These are phyloP conservation scores for Onygena corvina DNA, from an alignment of 2,329 filamentous ascomycete genomes.

Conservation along the genomic window DNA sequence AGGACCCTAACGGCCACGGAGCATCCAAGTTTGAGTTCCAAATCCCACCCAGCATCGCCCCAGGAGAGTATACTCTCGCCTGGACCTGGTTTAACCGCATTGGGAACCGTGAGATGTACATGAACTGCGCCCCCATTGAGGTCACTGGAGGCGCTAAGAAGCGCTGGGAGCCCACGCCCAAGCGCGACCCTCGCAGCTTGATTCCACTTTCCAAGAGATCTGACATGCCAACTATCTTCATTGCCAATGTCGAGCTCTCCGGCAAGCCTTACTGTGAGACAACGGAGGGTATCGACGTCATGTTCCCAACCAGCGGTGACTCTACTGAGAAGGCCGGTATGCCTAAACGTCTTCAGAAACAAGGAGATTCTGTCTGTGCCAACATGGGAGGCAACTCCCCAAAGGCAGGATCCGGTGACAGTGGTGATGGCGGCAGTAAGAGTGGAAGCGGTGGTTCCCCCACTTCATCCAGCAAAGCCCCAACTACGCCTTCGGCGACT, in stretches of 20 bases:
- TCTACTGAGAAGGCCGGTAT: conserved; percentile 42
- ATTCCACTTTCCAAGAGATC: conserved; percentile 42
- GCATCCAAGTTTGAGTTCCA: conserved; percentile 55
- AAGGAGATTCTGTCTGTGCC: conserved; percentile 22
- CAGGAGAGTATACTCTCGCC: conserved; percentile 67
- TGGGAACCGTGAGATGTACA: conserved; percentile 93
- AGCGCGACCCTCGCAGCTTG: conserved; percentile 9
- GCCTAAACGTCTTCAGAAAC: conserved; percentile 25
- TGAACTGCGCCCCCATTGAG: conserved; percentile 76
- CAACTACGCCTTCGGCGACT: conserved; percentile 11
- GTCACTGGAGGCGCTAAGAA: conserved; percentile 43
- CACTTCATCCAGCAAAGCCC: conserved; percentile 10
- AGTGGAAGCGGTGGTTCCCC: conserved; percentile 15
- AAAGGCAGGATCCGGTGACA: conserved; percentile 22
- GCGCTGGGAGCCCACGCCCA: conserved; percentile 20
- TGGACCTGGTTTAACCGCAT: conserved; percentile 94
- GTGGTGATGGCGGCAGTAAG: conserved; percentile 16
- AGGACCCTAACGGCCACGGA: conserved; percentile 33
- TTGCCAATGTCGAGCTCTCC: conserved; percentile 50
- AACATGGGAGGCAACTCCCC: conserved; percentile 23
- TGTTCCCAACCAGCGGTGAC: conserved; percentile 57
- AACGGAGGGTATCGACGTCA: conserved; percentile 43
- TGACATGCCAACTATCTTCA: conserved; percentile 60
- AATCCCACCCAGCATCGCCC: conserved; percentile 58
- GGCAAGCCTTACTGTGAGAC: conserved; percentile 44